phyloP scores from a whole-genome alignment of 2,329 filamentous ascomycete species.

The Xylariales sp. region DNA sequence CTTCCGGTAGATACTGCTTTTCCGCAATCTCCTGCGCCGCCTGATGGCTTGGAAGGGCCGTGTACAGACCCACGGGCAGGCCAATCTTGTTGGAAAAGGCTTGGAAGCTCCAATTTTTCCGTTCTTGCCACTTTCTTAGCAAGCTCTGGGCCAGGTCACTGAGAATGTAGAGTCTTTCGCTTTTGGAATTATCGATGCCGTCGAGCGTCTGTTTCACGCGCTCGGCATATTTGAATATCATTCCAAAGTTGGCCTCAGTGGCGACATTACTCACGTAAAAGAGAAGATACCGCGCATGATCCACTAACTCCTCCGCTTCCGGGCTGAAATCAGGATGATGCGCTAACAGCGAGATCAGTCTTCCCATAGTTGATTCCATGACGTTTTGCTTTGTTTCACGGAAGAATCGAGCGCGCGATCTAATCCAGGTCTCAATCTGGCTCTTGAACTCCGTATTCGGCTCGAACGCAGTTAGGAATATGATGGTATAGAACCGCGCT shows the following conservation, averaged over 20 bases:
- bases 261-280: slow-evolving; percentile 88
- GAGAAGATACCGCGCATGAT: slow-evolving; percentile 88
- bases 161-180: slow-evolving; percentile 83
- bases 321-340: slow-evolving; percentile 91
- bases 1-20: slow-evolving; percentile 84
- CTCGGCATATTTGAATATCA: slow-evolving; percentile 93
- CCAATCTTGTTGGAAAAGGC: slow-evolving; percentile 84
- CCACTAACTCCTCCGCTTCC: slow-evolving; percentile 74
- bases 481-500: slow-evolving; percentile 85
- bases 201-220: slow-evolving; percentile 91
- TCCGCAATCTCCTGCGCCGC: slow-evolving; percentile 86
- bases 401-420: slow-evolving; percentile 79
- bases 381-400: slow-evolving; percentile 68
- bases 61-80: slow-evolving; percentile 83
- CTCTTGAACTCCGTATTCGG: slow-evolving; percentile 78
- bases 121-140: slow-evolving; percentile 86
- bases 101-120: slow-evolving; percentile 86
- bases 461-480: slow-evolving; percentile 93
- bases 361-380: slow-evolving; percentile 84
- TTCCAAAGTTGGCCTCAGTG: slow-evolving; percentile 84
- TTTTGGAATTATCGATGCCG: slow-evolving; percentile 73
- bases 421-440: slow-evolving; percentile 87
- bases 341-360: slow-evolving; percentile 86
- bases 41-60: slow-evolving; percentile 77
- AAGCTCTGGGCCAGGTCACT: slow-evolving; percentile 87